A percentile compares a stretch with the other conserved stretches of the same genome.
Evolutionary conservation across 225 moss, liverwort and hornwort genomes (phyloP).

Genomic region (Pseudisothecium myosuroides): DNA sequence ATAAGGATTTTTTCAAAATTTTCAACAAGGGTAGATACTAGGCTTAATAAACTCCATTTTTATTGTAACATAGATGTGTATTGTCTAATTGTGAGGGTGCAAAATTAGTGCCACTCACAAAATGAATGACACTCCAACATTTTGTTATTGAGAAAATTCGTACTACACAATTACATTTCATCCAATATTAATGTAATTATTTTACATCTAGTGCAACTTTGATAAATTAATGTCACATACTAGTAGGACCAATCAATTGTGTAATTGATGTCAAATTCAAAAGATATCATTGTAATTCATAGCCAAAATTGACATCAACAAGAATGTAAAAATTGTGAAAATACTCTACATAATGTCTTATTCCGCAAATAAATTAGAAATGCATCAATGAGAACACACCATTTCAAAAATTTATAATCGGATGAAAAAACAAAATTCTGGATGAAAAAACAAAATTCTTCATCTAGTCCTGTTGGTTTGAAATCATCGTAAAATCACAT

Average conservation of each 20-base stretch:
- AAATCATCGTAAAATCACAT: not conserved
- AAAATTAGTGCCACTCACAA: not conserved
- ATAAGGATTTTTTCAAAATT: not conserved
- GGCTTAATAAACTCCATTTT: not conserved
- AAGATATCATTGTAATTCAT: not conserved
- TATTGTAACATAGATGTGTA: not conserved
- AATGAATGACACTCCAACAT: not conserved
- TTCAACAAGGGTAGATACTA: not conserved
- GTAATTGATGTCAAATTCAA: not conserved
- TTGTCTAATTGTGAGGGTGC: not conserved
- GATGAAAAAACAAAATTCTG: not conserved
- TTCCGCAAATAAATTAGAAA: not conserved
- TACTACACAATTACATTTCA: not conserved
- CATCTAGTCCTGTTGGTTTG: not conserved
- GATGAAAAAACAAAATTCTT: not conserved
- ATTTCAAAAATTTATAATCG: not conserved
- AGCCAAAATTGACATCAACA: not conserved
- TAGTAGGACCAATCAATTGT: not conserved
- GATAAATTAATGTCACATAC: not conserved
- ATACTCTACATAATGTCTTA: not conserved
- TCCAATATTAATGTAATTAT: too few species aligned
- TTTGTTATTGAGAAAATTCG: not conserved
- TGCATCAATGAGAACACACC: not conserved
- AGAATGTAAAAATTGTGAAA: not conserved
- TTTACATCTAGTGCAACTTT: rapidly evolving